A percentile compares a stretch with the other conserved stretches of the same genome.
These are phyloP conservation scores for Astragalus glycyphyllos DNA, from an alignment of 306 rosid species.

Conservation along the genomic window DNA sequence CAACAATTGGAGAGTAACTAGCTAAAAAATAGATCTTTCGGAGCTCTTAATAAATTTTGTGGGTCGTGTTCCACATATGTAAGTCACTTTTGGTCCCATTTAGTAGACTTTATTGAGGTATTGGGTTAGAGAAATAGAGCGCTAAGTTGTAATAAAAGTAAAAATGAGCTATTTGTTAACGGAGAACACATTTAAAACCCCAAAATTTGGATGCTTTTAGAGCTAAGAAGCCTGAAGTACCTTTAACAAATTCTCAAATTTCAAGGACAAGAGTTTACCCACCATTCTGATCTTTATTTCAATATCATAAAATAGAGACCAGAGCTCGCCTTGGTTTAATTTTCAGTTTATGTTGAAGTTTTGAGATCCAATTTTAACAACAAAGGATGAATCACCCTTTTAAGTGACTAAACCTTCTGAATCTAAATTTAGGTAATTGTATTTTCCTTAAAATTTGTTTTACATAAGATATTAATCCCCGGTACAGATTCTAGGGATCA, in stretches of 20 bases:
- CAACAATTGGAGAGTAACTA: too few relatives aligned
- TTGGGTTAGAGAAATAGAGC: too few relatives aligned
- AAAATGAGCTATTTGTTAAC: too few relatives aligned
- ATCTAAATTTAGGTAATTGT: neutral
- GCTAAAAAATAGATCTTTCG: too few relatives aligned
- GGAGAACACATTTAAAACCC: too few relatives aligned
- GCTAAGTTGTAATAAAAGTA: too few relatives aligned
- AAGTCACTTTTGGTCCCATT: too few relatives aligned
- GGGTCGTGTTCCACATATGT: too few relatives aligned
- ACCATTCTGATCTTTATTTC: constrained; percentile 9
- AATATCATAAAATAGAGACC: constrained; percentile 2
- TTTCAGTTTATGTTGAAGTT: constrained; percentile 8
- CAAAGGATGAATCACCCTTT: neutral
- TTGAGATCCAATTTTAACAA: neutral
- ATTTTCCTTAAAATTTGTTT: neutral
- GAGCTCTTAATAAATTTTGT: too few relatives aligned
- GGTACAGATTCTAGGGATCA: neutral
- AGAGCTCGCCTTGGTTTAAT: neutral
- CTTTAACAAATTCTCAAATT: neutral
- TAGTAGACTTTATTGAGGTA: too few relatives aligned
- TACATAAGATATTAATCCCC: neutral
- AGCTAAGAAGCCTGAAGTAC: neutral
- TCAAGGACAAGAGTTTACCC: constrained; percentile 10
- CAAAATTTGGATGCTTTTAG: too few relatives aligned
- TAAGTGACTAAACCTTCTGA: constrained; percentile 4